Evolutionary conservation across 331 rosid species (phyloP).

Genomic region (Quercus lobata): DNA sequence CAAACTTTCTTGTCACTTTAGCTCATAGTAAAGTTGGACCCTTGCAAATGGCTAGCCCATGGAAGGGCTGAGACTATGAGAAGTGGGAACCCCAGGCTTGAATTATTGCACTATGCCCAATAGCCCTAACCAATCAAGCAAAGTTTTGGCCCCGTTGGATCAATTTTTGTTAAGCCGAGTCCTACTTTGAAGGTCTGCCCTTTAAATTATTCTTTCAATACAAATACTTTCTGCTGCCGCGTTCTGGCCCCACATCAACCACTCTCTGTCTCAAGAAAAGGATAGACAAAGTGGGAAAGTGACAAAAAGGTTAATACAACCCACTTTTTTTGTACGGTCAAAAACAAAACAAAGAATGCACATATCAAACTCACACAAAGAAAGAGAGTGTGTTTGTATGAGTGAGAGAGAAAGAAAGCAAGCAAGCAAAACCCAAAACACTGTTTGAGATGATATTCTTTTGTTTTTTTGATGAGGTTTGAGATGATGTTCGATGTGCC

Average conservation of each 20-base stretch:
- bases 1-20: not conserved
- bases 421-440: not conserved
- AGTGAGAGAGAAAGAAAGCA: not conserved
- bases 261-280: not conserved
- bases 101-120: not conserved
- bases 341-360: not conserved
- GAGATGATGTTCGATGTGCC: too few relatives aligned
- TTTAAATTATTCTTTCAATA: too few relatives aligned
- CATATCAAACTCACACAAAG: not conserved
- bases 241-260: not conserved
- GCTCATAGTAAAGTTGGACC: not conserved
- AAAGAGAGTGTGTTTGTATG: too few relatives aligned
- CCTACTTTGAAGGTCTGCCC: not conserved
- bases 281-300: not conserved
- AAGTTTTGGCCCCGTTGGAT: not conserved
- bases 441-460: too few relatives aligned
- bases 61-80: too few relatives aligned
- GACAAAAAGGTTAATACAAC: too few relatives aligned
- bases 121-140: not conserved
- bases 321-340: not conserved
- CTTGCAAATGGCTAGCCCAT: not conserved
- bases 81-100: not conserved
- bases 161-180: not conserved
- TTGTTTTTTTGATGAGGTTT: too few relatives aligned
- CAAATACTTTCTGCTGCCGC: not conserved